Conservation (phyloP, 352 stramenopile species). For the Phytophthora hibernalis region DNA sequence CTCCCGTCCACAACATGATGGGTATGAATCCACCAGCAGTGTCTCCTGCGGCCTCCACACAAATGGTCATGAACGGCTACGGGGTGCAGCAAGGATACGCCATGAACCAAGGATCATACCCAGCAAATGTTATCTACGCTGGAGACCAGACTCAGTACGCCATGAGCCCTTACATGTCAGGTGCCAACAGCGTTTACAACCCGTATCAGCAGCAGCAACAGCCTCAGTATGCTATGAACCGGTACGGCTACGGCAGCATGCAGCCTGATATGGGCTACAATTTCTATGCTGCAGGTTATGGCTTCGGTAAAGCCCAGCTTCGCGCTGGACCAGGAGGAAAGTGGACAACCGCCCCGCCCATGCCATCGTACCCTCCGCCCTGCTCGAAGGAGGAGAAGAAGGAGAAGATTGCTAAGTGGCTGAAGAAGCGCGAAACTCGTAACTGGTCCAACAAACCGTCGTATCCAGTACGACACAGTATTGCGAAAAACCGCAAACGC, state of each 20-base stretch:
- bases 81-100: constrained; percentile 43
- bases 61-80: constrained; percentile 40
- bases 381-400: constrained; percentile 88
- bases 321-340: constrained; percentile 62
- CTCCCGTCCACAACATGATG: constrained; percentile 40
- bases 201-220: constrained; percentile 59
- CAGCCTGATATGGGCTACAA: constrained; percentile 58
- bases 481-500: constrained; percentile 83
- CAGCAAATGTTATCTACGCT: constrained; percentile 50
- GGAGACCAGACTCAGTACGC: constrained; percentile 35
- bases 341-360: constrained; percentile 71
- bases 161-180: constrained; percentile 44
- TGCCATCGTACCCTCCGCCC: constrained; percentile 77
- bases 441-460: constrained; percentile 90
- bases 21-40: constrained; percentile 37
- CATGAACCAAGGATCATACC: constrained; percentile 37
- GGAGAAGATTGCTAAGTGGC: constrained; percentile 84
- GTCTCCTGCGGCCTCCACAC: constrained; percentile 27
- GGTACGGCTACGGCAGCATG: constrained; percentile 52
- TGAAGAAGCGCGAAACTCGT: constrained; percentile 85
- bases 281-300: constrained; percentile 66
- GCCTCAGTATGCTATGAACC: constrained; percentile 51
- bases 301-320: constrained; percentile 58
- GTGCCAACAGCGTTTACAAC: constrained; percentile 37
- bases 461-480: constrained; percentile 84